Base-by-base conservation (phyloP, 306 rosid species). In the Medicago lupulina region DNA sequence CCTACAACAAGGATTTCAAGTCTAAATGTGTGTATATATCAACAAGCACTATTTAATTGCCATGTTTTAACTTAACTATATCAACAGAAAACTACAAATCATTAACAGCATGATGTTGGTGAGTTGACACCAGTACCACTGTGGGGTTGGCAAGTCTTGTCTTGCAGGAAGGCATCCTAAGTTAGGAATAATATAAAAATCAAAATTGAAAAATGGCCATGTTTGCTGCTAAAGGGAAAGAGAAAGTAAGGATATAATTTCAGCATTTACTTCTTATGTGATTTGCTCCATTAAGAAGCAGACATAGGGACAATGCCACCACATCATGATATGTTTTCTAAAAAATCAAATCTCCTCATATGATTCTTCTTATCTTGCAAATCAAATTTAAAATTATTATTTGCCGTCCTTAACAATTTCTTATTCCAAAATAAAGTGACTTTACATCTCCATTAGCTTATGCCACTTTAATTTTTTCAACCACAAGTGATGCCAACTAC, bases 261-360 rank as follows among this genome's bases (percentile, higher is more conserved):
- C 61, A 12, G 76, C 75, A 59, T 70, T 76, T 76, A 31, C 15
- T 70, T 76, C 28, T 19, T 59, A n/a, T 57, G 8, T 19, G 57
- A 62, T 53, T 78, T 78, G 70, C 28, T 75, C 76, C 76, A 68
- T 25, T 80, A 25, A 49, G 73, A 2, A 68, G 68, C 16, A 80
- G 74, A 75, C 80, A 76, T 54, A 60, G 28, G 41, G 73, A 84
- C 83, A 81, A 53, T 3, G 69, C 70, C 83, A 80, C 73, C 83
- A 50, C 71, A 87, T 83, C 72, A 75, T 66, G 65, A 76, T 76
- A 83, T 84, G 83, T 79, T 80, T 41, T 64, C 7, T 61, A 54
- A 12, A 79, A 86, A 86, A 89, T 88, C 91, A 79, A 80, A 89
- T 89, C 90, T 83, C 64, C 81, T 23, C 72, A 65, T 28, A 28